Base-by-base conservation (phyloP, 768 basidiomycete species). In the Hortiboletus campestris region DNA sequence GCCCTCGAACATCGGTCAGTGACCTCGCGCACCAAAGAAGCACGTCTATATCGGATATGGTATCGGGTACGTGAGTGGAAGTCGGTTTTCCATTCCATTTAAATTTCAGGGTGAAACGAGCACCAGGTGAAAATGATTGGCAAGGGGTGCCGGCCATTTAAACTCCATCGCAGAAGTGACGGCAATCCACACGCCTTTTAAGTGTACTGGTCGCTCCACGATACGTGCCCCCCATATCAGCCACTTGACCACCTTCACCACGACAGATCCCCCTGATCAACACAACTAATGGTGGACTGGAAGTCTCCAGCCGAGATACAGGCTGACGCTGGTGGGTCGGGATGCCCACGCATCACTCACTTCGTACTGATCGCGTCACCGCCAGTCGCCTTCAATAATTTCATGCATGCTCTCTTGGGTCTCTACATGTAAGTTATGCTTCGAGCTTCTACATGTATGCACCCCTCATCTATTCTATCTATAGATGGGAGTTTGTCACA, bases 401-500 rank as follows among this genome's bases (percentile, higher is more conserved):
- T 86, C 53, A 83, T 84, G 75, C 84, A 87, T 56, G 74, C 71
- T 43, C 67, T 85, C 51, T 72, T 85, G 12, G 85, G 84, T 7
- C 63, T 86, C 20, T 87, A 86, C 62, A 75, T 83, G 84, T 80
- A 59, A 55, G 80, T 74, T 40, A 35, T 41, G n/a, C 20, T n/a
- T 39, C 25, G 35, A 19, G 25, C 42, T 36, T 4, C 35, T 20
- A 43, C 59, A 47, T 51, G 57, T 57, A 64, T 44, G 40, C 53
- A 28, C 22, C 41, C 29, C 46, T 54, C n/a, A 41, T 41, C 45
- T 50, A 38, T 29, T 8, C 12, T 31, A 20, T 40, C 34, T 45
- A 50, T 59, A 87, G 85, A 46, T 88, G 86, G 85, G 86, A 88
- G 67, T 84, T 83, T 72, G 76, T 79, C 58, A 80, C 79, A 11